Conservation (phyloP, 2,329 filamentous ascomycete genomes). For the Xylariales sp. region DNA sequence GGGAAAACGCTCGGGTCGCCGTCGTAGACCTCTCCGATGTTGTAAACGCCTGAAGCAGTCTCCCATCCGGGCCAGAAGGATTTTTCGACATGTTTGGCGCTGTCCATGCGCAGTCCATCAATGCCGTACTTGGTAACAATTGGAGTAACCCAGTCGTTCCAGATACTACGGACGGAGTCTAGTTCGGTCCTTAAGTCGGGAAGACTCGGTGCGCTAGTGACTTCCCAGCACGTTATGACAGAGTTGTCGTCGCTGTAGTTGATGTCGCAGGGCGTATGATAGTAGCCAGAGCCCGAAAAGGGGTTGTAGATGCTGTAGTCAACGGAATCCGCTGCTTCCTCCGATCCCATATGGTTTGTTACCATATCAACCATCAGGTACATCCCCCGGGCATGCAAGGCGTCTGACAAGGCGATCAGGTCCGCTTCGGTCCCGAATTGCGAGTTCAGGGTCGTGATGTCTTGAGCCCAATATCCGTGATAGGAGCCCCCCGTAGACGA, state of each 20-base stretch:
- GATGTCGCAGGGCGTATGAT: constrained; percentile 49
- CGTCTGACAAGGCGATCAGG: constrained; percentile 42
- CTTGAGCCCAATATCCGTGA: constrained; percentile 49
- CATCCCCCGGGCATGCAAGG: constrained; percentile 51
- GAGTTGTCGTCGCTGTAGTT: constrained; percentile 43
- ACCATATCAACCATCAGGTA: constrained; percentile 60
- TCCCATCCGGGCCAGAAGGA: constrained; percentile 43
- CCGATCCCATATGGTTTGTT: constrained; percentile 52
- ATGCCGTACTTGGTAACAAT: constrained; percentile 48
- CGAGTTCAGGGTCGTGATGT: constrained; percentile 50
- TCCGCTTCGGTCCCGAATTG: constrained; percentile 57
- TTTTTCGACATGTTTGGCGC: constrained; percentile 42
- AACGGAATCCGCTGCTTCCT: constrained; percentile 39
- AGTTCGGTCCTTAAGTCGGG: constrained; percentile 42
- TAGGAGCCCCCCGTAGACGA: constrained; percentile 35
- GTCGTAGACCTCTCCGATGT: constrained; percentile 44
- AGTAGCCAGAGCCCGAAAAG: constrained; percentile 50
- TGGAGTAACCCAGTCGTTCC: constrained; percentile 41
- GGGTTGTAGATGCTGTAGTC: constrained; percentile 51
- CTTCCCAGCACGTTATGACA: constrained; percentile 43
- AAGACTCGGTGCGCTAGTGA: constrained; percentile 39
- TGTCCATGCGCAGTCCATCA: constrained; percentile 46
- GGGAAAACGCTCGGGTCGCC: constrained; percentile 39
- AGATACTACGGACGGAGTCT: constrained; percentile 35
- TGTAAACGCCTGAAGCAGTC: constrained; percentile 41